Evolutionary conservation across 257 asterid species (phyloP), one percentile per base, ranked within the genome.

Genomic region (Datura wrightii): DNA sequence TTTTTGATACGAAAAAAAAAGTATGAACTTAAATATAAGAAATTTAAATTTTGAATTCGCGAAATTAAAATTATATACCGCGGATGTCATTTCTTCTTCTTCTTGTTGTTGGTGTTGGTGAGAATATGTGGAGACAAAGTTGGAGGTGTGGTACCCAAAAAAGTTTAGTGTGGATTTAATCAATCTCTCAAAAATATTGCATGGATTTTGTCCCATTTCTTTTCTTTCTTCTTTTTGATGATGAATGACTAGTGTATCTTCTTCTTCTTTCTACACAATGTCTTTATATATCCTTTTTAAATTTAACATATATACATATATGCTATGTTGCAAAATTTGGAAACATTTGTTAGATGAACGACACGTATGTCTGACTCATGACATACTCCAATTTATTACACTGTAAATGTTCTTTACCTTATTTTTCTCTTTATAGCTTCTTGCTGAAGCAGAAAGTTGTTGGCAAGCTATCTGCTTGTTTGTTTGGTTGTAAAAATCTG

Each of bases 181-280:
- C 44, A 76, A 50, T 76, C 10, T 76, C 6, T 76, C 62, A 24
- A 76, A 76, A 1, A 24, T 48, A 76, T 76, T 76, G 31, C 82
- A 50, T 50, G 62, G 62, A 50, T 50, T 76, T 13, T 50, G 37
- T 50, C 39, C 82, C 82, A 50, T 76, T 31, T 76, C 13, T 5
- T n/a, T 72, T 3, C 5, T 65, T 19, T 59, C 34, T 36, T 13
- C 1, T 34, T 44, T 19, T 3, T 8, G 11, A 8, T 66, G 53
- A 69, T 39, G 15, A 1, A 24, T 24, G 6, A 31, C 42, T 48
- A 48, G 42, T 48, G 0, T 34, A 10, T 65, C 19, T 13, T 44
- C 80, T 74, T 5, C 24, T 46, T 19, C 41, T 72, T 74, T 48
- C 80, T 5, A 19, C 13, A n/a, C 5, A n/a, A 0, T 46, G 7